Evolutionary conservation across 2,329 filamentous ascomycete species (phyloP).

Genomic region (Ophiostoma angusticollis): DNA sequence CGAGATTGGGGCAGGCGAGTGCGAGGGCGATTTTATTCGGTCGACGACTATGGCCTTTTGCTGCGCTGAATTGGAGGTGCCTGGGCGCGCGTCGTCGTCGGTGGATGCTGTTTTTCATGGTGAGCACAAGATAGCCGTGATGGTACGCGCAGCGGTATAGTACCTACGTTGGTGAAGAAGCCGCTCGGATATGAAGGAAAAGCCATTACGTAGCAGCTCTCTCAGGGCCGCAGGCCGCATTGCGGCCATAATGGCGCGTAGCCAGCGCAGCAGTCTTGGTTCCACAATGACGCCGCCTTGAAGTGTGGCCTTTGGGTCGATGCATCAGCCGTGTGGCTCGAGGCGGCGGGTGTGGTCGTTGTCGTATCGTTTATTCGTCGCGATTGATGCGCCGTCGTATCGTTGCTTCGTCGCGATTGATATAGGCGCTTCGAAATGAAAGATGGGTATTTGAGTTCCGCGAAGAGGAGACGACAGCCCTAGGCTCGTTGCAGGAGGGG

Average conservation of each 20-base stretch:
- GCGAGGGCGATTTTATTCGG: constrained; percentile 7
- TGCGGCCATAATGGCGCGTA: constrained; percentile 8
- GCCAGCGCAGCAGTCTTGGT: constrained; percentile 4
- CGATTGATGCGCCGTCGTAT: too few species aligned
- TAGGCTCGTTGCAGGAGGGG: too few species aligned
- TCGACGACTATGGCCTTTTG: constrained; percentile 9
- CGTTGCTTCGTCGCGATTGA: too few species aligned
- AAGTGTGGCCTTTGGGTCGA: too few species aligned
- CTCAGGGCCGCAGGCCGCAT: constrained; percentile 12
- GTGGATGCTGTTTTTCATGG: neutral
- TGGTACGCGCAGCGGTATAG: too few species aligned
- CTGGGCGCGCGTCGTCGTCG: neutral
- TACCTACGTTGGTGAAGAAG: constrained; percentile 7
- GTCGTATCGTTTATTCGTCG: too few species aligned
- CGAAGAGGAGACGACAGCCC: too few species aligned
- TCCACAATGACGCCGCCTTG: neutral
- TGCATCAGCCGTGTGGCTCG: too few species aligned
- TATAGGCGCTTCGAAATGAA: too few species aligned
- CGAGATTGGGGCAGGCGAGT: neutral
- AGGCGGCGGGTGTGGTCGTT: neutral
- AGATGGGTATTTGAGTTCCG: too few species aligned
- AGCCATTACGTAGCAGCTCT: constrained; percentile 12
- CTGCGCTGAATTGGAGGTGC: neutral
- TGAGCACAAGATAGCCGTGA: neutral
- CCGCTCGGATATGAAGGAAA: constrained; percentile 11